phyloP scores from a whole-genome alignment of 129 eudicot genomes.

The Flaveria ramosissima region DNA sequence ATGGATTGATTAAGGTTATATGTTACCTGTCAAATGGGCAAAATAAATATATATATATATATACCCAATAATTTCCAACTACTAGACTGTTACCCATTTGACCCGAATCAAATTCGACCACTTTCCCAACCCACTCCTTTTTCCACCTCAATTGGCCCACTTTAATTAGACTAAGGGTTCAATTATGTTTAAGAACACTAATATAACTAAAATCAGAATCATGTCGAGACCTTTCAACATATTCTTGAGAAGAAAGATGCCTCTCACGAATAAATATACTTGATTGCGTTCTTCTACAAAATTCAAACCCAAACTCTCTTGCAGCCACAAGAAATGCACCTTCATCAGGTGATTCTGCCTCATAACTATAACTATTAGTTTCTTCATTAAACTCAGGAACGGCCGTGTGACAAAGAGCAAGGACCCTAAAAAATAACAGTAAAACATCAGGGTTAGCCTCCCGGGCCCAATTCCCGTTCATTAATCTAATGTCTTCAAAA shows the following conservation, averaged over 20 bases:
- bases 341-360: constrained; percentile 99
- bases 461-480: constrained; percentile 80
- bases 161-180: not conserved
- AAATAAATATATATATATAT: no score
- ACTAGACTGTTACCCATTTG: not conserved
- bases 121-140: not conserved
- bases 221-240: constrained; percentile 62
- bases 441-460: constrained; percentile 71
- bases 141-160: constrained; percentile 3
- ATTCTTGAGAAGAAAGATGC: constrained; percentile 54
- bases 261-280: constrained; percentile 81
- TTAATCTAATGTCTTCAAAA: constrained; percentile 79
- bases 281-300: constrained; percentile 79
- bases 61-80: not conserved
- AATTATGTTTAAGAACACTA: not conserved
- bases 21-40: not conserved
- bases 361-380: constrained; percentile 64
- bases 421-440: constrained; percentile 73
- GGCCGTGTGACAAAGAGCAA: constrained; percentile 95
- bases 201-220: constrained; percentile 13
- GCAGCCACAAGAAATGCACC: constrained; percentile 98
- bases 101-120: not conserved
- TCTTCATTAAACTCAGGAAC: constrained; percentile 87
- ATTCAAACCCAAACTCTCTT: constrained; percentile 94
- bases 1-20: not conserved